These are phyloP conservation scores for Artomyces pyxidatus DNA, from an alignment of 768 basidiomycete species.

Conservation along the genomic window DNA sequence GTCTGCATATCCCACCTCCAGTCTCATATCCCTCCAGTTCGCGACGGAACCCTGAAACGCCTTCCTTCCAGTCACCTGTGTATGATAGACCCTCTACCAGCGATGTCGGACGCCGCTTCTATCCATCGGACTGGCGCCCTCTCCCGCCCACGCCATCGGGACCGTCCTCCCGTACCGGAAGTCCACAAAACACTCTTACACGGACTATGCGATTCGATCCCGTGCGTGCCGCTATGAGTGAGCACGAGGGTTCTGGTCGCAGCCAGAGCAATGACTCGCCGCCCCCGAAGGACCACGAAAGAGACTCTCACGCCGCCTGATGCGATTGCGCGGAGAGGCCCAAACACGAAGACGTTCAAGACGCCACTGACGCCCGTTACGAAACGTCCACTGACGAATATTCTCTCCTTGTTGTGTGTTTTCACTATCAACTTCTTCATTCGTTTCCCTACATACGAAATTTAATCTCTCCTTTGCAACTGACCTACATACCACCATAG, in stretches of 20 bases:
- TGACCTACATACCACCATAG: no score
- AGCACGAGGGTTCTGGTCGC: constrained; percentile 1
- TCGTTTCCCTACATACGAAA: no score
- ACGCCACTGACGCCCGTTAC: background rate
- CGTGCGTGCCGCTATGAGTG: constrained; percentile 16
- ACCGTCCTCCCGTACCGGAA: no score
- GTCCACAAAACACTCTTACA: no score
- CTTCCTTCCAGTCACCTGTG: background rate
- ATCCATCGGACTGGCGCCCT: background rate
- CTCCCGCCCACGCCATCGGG: constrained; percentile 12
- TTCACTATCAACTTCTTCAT: background rate
- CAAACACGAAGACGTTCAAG: background rate
- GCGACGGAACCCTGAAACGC: background rate
- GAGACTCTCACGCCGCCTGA: background rate
- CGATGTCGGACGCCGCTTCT: background rate
- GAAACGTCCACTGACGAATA: background rate
- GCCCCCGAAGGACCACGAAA: constrained; percentile 1
- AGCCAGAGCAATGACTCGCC: constrained; percentile 8
- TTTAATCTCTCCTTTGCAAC: no score
- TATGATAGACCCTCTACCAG: background rate
- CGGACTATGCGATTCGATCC: constrained; percentile 17
- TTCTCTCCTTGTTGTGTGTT: background rate
- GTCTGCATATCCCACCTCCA: constrained; percentile 7
- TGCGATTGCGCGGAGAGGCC: no score
- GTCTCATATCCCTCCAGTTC: no score